phyloP scores from a whole-genome alignment of 371 early-diverging fungal species.

The Haplosporangium sp. region DNA sequence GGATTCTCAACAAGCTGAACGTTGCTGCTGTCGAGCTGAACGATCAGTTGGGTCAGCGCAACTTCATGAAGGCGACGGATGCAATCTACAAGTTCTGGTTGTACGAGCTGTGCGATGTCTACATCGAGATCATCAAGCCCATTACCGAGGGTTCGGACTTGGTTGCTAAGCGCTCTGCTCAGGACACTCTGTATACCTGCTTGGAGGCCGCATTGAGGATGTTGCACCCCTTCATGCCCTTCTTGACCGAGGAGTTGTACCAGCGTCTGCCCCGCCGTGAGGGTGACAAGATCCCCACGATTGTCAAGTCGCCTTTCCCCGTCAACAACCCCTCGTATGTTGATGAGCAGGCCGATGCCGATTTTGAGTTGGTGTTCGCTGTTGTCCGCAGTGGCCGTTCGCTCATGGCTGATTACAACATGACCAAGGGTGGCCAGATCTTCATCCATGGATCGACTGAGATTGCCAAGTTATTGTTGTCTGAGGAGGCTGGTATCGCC shows the following conservation, averaged over 20 bases:
- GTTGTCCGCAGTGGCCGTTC: slow-evolving; percentile 83
- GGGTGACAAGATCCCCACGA: slow-evolving; percentile 67
- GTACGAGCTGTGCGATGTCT: slow-evolving; percentile 98
- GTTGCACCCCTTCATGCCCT: slow-evolving; percentile 99
- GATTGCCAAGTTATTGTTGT: slow-evolving; percentile 58
- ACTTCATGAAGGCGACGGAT: slow-evolving; percentile 96
- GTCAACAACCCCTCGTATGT: slow-evolving; percentile 58
- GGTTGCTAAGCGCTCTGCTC: slow-evolving; percentile 70
- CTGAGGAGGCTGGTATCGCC: slow-evolving; percentile 67
- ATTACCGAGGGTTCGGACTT: slow-evolving; percentile 76
- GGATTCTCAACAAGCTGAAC: slow-evolving; percentile 95
- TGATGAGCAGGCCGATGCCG: slow-evolving; percentile 70
- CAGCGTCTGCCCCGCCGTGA: slow-evolving; percentile 89
- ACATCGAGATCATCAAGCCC: slow-evolving; percentile 94
- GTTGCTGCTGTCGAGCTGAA: slow-evolving; percentile 82
- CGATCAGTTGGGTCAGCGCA: slow-evolving; percentile 82
- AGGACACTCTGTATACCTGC: slow-evolving; percentile 92
- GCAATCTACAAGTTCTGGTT: slow-evolving; percentile 96
- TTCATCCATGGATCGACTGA: slow-evolving; percentile 45
- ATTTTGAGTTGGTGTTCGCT: slow-evolving; percentile 84
- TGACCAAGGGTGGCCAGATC: slow-evolving; percentile 64
- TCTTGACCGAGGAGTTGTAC: slow-evolving; percentile 99
- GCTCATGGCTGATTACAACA: slow-evolving; percentile 75
- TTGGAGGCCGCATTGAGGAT: slow-evolving; percentile 93
- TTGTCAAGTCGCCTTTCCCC: slow-evolving; percentile 78